Base-by-base conservation (phyloP, 2,329 filamentous ascomycete genomes). In the Pseudogymnoascus sp. region DNA sequence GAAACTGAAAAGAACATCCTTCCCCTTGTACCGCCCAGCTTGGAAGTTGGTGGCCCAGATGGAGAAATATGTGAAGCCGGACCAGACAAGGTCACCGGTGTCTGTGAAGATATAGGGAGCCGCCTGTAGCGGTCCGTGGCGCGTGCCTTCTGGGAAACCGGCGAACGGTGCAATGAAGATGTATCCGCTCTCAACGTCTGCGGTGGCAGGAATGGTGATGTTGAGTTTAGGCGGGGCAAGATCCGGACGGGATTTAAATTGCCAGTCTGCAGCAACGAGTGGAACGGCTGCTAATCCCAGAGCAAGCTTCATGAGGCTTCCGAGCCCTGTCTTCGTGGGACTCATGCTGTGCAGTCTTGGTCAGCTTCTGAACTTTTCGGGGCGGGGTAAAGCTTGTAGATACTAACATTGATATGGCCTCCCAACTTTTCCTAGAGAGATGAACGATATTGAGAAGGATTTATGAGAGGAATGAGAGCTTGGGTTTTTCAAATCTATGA, bases 1-100 rank as follows among this genome's bases (percentile, higher is more conserved):
- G 60, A 85, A 85, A 60, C 75, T 77, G 68, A 80, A 81, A 3
- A 86, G 73, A 0, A 85, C 77, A 64, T 83, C 79, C 67, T 80
- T 73, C 11, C 80, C 83, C 54, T 80, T 78, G 77, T 78, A 84
- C 5, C 75, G 75, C 0, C 74, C 79, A 1, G 76, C 76, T 66
- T 81, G 82, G 72, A 85, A 84, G 57, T 70, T 84, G 65, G 78
- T 78, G 0, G 78, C 71, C 79, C 81, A 84, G 69, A 80, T 80
- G 34, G 77, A 79, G 67, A 79, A 83, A 68, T 80, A 79, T 3
- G 77, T 78, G 63, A 82, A 82, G 2, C 83, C 81, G 0, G 82
- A 85, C 82, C 82, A 85, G 21, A 86, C 75, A 0, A 85, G 75
- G 61, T 84, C 81, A 1, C 83, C 83, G 34, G 81, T 73, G 67